Evolutionary conservation across 2,329 filamentous ascomycete species (phyloP).

Genomic region (Thielaviopsis punctulata): DNA sequence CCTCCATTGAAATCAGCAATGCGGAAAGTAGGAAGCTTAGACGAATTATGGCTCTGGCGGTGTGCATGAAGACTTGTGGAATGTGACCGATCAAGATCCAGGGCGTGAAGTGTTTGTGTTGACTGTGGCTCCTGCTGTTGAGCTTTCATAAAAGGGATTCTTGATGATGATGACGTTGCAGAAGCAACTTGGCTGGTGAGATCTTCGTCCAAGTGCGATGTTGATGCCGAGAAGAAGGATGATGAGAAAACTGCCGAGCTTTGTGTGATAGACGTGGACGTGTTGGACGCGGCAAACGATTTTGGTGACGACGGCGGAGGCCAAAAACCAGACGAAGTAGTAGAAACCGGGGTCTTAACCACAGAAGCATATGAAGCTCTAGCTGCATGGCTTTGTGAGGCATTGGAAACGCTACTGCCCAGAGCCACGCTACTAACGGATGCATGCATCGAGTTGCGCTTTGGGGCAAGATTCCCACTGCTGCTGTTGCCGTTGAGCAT

Average conservation of each 20-base stretch:
- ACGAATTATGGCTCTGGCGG: constrained; percentile 36
- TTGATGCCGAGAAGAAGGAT: constrained; percentile 10
- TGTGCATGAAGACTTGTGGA: constrained; percentile 25
- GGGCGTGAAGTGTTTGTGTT: constrained; percentile 8
- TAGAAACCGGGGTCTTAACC: constrained; percentile 1
- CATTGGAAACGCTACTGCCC: background rate
- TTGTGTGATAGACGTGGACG: constrained; percentile 3
- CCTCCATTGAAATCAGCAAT: constrained; percentile 29
- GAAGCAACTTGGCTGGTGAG: constrained; percentile 7
- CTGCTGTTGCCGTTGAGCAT: background rate
- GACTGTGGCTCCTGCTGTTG: constrained; percentile 8
- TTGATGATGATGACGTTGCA: constrained; percentile 7
- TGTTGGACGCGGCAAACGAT: constrained; percentile 8
- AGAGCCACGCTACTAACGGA: background rate
- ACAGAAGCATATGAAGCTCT: background rate
- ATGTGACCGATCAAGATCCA: constrained; percentile 8
- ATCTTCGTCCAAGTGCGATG: constrained; percentile 10
- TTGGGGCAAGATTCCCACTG: background rate
- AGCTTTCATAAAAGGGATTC: constrained; percentile 2
- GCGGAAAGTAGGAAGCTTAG: constrained; percentile 37
- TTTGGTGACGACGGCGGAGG: constrained; percentile 5
- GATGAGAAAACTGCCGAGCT: constrained; percentile 10
- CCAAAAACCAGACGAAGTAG: background rate
- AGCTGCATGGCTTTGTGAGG: background rate
- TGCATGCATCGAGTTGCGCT: background rate